Evolutionary conservation across 2,329 filamentous ascomycete genomes (phyloP).

Genomic region (Phyllosticta citrichinensis): DNA sequence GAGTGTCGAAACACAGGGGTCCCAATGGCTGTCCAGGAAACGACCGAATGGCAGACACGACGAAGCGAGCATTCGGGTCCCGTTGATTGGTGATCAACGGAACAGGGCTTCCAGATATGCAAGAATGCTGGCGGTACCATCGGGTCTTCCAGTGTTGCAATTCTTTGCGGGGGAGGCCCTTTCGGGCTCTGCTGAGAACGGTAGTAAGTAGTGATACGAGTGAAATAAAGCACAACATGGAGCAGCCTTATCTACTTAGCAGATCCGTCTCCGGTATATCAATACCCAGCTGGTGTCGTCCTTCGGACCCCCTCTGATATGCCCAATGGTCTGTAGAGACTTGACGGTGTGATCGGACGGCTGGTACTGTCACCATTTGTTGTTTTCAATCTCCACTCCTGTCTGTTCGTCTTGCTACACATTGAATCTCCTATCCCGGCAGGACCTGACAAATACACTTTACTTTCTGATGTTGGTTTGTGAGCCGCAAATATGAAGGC

Average conservation of each 20-base stretch:
- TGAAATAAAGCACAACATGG: not conserved
- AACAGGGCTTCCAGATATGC: not conserved
- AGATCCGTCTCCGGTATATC: not conserved
- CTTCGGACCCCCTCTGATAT: not conserved
- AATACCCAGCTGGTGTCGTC: not conserved
- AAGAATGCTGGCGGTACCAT: not conserved
- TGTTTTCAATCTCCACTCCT: constrained; percentile 4
- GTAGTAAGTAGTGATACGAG: not conserved
- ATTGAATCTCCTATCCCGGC: not conserved
- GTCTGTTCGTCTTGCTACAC: not conserved
- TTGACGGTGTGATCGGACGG: not conserved
- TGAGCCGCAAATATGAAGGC: not conserved
- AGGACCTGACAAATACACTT: not conserved
- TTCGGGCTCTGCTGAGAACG: not conserved
- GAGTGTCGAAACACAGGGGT: not conserved
- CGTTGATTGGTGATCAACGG: not conserved
- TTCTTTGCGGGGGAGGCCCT: not conserved
- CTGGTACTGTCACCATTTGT: not conserved
- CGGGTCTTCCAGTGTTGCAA: not conserved
- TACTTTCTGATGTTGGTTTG: not conserved
- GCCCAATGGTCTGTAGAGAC: not conserved
- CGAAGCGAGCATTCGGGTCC: not conserved
- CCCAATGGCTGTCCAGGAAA: not conserved
- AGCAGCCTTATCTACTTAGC: not conserved
- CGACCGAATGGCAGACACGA: not conserved